A percentile compares a stretch with the other conserved stretches of the same genome.
Evolutionary conservation across 2,329 filamentous ascomycete species (phyloP).

Genomic region (Purpureocillium lavendulum): DNA sequence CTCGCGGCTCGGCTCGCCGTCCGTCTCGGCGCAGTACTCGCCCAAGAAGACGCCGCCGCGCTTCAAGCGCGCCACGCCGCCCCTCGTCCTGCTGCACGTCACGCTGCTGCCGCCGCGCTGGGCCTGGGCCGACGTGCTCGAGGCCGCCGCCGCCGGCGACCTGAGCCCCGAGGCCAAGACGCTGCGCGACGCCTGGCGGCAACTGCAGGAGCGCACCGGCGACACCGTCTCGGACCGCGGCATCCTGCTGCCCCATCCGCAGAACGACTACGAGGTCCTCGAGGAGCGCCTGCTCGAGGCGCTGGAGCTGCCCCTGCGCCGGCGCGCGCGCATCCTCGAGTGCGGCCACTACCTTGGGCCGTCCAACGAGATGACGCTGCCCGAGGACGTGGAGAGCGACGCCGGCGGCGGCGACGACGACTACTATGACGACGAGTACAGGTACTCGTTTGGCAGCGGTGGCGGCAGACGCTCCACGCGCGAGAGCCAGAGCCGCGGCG

Average conservation of each 20-base stretch:
- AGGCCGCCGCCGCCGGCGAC: conserved; percentile 29
- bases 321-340: conserved; percentile 61
- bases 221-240: conserved; percentile 68
- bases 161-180: conserved; percentile 37
- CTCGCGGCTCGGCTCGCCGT: conserved; percentile 50
- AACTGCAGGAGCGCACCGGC: conserved; percentile 61
- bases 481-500: conserved; percentile 10
- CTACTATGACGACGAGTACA: conserved; percentile 14
- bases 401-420: conserved; percentile 37
- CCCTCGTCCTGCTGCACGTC: conserved; percentile 69
- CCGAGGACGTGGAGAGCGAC: conserved; percentile 37
- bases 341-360: conserved; percentile 70
- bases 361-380: conserved; percentile 36
- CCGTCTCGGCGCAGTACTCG: conserved; percentile 41
- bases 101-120: conserved; percentile 65
- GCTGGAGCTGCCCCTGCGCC: conserved; percentile 57
- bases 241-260: conserved; percentile 67
- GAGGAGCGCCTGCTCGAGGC: conserved; percentile 71
- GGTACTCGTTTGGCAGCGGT: no score
- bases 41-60: conserved; percentile 51
- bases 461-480: conserved; percentile 8
- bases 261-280: conserved; percentile 71
- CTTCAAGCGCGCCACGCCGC: conserved; percentile 49
- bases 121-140: conserved; percentile 51
- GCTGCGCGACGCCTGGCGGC: conserved; percentile 55